phyloP scores from a whole-genome alignment of 2,329 filamentous ascomycete species.

The Penicillium rolfsii region DNA sequence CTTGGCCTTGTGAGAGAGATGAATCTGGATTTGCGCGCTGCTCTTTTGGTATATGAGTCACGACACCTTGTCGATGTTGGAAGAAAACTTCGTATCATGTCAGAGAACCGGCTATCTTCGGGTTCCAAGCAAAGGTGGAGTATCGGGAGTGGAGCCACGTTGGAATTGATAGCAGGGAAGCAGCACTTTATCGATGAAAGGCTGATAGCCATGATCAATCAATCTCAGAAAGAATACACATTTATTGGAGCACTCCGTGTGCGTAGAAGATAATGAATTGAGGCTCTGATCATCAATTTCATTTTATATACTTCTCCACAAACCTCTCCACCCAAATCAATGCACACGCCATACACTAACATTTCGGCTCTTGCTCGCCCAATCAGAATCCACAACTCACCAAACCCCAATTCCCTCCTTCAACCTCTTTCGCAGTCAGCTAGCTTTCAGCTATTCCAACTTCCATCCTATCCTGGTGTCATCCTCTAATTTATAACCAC shows the following conservation, averaged over 20 bases:
- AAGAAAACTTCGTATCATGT: not conserved
- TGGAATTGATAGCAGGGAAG: not conserved
- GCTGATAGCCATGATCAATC: not conserved
- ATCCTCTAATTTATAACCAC: not conserved
- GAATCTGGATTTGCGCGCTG: not conserved
- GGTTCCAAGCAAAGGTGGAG: not conserved
- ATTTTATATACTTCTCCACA: not conserved
- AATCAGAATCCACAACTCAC: not conserved
- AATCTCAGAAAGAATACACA: not conserved
- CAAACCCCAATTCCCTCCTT: slow-evolving; percentile 1
- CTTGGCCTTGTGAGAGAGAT: not conserved
- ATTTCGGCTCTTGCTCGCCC: not conserved
- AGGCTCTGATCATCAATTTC: not conserved
- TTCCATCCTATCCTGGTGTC: not conserved
- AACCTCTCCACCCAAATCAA: not conserved
- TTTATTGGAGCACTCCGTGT: not conserved
- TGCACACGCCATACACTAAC: not conserved
- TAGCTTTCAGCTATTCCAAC: not conserved
- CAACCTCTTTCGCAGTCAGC: slow-evolving; percentile 1
- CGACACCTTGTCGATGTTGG: not conserved
- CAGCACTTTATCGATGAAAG: not conserved
- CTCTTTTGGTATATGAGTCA: not conserved
- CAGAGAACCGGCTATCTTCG: not conserved
- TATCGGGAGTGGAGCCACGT: slow-evolving; percentile 1
- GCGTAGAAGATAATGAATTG: no score